These are phyloP conservation scores for Imleria badia DNA, from an alignment of 768 basidiomycete genomes.

Conservation along the genomic window DNA sequence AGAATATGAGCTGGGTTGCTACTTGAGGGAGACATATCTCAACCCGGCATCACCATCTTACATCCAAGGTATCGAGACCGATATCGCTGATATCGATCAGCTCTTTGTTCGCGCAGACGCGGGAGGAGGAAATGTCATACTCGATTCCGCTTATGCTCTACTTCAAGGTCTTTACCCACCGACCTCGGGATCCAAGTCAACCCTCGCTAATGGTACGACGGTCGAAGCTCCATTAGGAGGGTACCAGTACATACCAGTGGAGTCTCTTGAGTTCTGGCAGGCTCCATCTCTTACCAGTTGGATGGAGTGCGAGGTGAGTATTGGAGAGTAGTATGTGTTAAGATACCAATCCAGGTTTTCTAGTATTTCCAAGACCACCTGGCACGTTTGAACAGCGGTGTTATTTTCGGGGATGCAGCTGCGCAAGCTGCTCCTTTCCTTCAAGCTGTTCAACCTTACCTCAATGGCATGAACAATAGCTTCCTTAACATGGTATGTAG, in stretches of 20 bases:
- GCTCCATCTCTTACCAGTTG: conserved; percentile 74
- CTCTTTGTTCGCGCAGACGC: conserved; percentile 77
- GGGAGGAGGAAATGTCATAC: conserved; percentile 76
- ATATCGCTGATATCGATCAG: conserved; percentile 67
- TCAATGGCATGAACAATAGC: conserved; percentile 60
- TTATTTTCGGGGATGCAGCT: conserved; percentile 54
- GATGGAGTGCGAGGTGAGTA: conserved; percentile 54
- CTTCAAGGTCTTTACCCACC: conserved; percentile 86
- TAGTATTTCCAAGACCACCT: conserved; percentile 32
- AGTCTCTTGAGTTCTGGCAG: conserved; percentile 55
- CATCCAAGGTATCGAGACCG: conserved; percentile 62
- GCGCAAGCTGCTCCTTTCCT: conserved; percentile 65
- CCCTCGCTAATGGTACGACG: conserved; percentile 71
- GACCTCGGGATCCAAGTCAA: conserved; percentile 58
- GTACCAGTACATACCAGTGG: conserved; percentile 77
- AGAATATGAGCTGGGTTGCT: conserved; percentile 59
- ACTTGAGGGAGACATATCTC: conserved; percentile 65
- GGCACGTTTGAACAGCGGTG: conserved; percentile 20
- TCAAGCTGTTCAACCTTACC: conserved; percentile 59
- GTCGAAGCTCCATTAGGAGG: conserved; percentile 75
- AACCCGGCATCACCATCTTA: conserved; percentile 58
- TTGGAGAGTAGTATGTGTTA: neutral
- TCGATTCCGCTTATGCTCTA: conserved; percentile 80
- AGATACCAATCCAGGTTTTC: neutral
- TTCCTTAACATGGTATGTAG: conserved; percentile 67